Percentiles rank a stretch among this genome's conserved stretches.
Evolutionary conservation across 106 monocot species (phyloP).

Genomic region (Dactylorhiza incarnata): DNA sequence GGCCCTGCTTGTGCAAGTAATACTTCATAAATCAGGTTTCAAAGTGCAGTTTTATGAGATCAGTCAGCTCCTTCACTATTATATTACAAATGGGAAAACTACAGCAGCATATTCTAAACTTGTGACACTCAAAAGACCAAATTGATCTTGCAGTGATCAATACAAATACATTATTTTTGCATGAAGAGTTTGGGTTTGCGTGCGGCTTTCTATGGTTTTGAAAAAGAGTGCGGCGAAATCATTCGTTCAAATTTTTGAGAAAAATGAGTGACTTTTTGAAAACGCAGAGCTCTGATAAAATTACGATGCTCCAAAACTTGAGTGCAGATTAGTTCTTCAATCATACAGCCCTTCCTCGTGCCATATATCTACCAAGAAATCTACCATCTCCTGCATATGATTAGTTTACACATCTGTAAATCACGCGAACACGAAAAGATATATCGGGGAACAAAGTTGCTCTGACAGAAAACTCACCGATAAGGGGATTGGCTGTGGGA

Average conservation of each 20-base stretch:
- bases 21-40: no score
- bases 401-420: not conserved
- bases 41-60: no score
- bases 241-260: not conserved
- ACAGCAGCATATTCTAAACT: no score
- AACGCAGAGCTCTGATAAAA: not conserved
- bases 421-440: not conserved
- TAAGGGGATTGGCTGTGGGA: constrained; percentile 66
- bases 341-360: constrained; percentile 86
- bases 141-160: not conserved
- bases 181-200: not conserved
- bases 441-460: not conserved
- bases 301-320: not conserved
- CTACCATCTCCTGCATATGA: constrained; percentile 81
- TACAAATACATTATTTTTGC: not conserved
- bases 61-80: no score
- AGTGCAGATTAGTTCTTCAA: constrained; percentile 10
- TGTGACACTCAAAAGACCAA: not conserved
- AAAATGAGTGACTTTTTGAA: not conserved
- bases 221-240: not conserved
- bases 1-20: no score
- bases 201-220: not conserved
- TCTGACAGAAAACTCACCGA: constrained; percentile 39
- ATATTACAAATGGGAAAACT: no score
- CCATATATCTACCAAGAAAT: constrained; percentile 91